A percentile compares a stretch with the other conserved stretches of the same genome.
phyloP scores from a whole-genome alignment of 2,329 filamentous ascomycete species.

The Cladophialophora psammophila region DNA sequence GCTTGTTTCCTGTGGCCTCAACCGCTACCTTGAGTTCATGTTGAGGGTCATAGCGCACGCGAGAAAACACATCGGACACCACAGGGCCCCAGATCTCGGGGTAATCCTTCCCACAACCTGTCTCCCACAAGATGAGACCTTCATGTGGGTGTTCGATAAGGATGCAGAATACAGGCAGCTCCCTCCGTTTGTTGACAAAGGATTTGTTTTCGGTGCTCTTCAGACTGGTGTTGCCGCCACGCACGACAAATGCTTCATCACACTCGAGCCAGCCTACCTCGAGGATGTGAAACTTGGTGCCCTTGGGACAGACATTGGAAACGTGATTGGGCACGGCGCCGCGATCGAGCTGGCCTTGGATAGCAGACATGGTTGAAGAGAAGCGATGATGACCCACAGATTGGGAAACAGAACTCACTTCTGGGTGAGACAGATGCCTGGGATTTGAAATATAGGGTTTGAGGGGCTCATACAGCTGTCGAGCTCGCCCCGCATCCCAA shows the following conservation, averaged over 20 bases:
- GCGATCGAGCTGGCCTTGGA: conserved; percentile 39
- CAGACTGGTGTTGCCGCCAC: conserved; percentile 37
- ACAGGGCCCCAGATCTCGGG: conserved; percentile 39
- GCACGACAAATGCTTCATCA: conserved; percentile 39
- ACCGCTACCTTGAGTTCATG: conserved; percentile 39
- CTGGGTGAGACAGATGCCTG: not conserved
- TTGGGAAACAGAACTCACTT: conserved; percentile 4
- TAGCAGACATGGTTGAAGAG: conserved; percentile 30
- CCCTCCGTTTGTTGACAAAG: conserved; percentile 78
- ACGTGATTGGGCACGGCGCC: conserved; percentile 38
- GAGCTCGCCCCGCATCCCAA: conserved; percentile 13
- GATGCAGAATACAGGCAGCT: conserved; percentile 72
- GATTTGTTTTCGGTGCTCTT: conserved; percentile 36
- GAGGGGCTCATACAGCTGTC: conserved; percentile 19
- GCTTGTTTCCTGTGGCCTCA: conserved; percentile 40
- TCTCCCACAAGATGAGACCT: conserved; percentile 41
- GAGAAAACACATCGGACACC: conserved; percentile 36
- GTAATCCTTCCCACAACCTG: conserved; percentile 40
- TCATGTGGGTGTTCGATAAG: conserved; percentile 40
- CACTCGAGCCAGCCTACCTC: conserved; percentile 40
- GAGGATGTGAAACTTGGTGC: conserved; percentile 40
- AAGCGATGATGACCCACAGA: not conserved
- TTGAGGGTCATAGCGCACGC: conserved; percentile 36
- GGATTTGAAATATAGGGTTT: conserved; percentile 13
- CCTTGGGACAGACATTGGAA: conserved; percentile 39